These are phyloP conservation scores for Moniliophthora roreri DNA, from an alignment of 1,284 basidiomycete species.

Conservation along the genomic window DNA sequence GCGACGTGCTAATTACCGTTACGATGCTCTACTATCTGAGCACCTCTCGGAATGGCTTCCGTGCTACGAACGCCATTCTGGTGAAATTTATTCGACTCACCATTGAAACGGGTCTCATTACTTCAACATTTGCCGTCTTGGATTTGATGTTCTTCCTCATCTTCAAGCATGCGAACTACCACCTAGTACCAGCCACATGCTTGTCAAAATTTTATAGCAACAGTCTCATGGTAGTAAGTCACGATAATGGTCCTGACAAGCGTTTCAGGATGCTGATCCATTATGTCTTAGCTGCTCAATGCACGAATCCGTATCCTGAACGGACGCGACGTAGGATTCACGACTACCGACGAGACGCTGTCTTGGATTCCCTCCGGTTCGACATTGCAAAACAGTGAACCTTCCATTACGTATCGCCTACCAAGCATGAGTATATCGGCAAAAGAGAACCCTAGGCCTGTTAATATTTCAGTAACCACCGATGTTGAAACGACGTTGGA, in stretches of 20 bases:
- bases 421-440: too few species aligned
- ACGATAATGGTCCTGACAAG: not conserved
- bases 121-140: conserved; percentile 10
- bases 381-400: too few species aligned
- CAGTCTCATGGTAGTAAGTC: conserved; percentile 14
- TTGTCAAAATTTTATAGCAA: conserved; percentile 18
- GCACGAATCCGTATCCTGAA: not conserved
- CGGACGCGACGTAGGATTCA: not conserved
- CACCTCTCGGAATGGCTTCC: not conserved
- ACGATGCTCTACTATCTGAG: conserved; percentile 2
- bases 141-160: conserved; percentile 13
- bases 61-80: not conserved
- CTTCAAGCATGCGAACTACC: conserved; percentile 15
- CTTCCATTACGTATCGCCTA: too few species aligned
- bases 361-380: too few species aligned
- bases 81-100: conserved; percentile 11
- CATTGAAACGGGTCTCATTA: conserved; percentile 13
- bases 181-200: conserved; percentile 13
- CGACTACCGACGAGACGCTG: not conserved
- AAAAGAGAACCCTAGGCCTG: too few species aligned
- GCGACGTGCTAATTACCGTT: conserved; percentile 13
- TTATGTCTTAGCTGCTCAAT: not conserved
- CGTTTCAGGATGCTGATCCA: not conserved
- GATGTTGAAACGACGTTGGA: too few species aligned
- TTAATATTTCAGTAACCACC: too few species aligned